Conservation (phyloP, 768 basidiomycete species). For the Rhizopogon roseolus region DNA sequence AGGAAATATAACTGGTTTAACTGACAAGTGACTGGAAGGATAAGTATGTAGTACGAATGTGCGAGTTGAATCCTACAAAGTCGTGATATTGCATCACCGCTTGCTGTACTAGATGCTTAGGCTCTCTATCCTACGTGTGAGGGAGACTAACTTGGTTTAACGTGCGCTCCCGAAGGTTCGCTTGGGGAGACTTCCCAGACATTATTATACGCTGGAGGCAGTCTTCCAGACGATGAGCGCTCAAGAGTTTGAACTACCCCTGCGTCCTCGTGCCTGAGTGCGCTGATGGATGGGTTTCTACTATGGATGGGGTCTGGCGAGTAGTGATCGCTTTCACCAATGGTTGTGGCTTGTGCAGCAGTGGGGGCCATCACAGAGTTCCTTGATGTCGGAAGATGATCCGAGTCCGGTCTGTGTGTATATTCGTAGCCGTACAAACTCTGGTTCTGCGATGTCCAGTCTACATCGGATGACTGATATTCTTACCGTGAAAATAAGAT, state of each 20-base stretch:
- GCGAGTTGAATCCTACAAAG: too few species aligned
- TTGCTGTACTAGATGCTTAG: not conserved
- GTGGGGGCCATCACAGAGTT: not conserved
- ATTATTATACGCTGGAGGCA: constrained; percentile 5
- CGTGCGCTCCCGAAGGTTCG: not conserved
- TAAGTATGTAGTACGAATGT: too few species aligned
- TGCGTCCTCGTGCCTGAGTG: constrained; percentile 1
- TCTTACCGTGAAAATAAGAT: not conserved
- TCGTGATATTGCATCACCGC: not conserved
- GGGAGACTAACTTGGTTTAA: not conserved
- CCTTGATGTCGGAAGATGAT: not conserved
- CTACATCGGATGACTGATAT: not conserved
- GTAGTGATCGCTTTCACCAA: not conserved
- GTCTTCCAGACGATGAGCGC: constrained; percentile 3
- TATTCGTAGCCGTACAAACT: not conserved
- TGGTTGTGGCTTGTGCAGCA: not conserved
- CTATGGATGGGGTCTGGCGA: not conserved
- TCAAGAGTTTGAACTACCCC: not conserved
- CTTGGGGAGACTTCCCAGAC: not conserved
- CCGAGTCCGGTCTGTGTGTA: not conserved
- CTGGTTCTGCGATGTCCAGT: not conserved
- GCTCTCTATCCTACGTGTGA: not conserved
- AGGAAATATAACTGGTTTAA: too few species aligned
- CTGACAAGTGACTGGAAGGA: too few species aligned
- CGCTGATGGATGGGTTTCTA: not conserved